Base-by-base conservation (phyloP, 805 yeast genomes). In the Saccharomycopsis guyanensis region DNA sequence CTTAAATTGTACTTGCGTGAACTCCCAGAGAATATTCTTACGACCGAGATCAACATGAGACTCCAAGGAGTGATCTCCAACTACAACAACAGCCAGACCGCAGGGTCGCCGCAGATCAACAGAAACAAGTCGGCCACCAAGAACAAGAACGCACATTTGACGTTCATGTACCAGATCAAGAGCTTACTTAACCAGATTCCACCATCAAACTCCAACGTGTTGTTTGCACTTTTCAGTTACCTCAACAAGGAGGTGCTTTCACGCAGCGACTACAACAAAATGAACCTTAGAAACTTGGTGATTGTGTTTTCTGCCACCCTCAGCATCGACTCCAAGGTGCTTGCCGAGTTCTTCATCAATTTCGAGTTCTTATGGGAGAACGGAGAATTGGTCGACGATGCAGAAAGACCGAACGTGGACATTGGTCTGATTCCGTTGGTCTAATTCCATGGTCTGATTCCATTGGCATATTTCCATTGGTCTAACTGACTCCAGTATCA, bases 231-330 rank as follows among this genome's bases (percentile, higher is more conserved):
- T n/a, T 78, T 86, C 59, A 76, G 73, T 47, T 78, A 85, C 53
- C 66, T 91, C 60, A 66, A 73, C 22, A 29, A 33, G 13, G 73
- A 77, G 48, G 85, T 89, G 38, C 71, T 81, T 40, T 69, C 74
- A 37, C 73, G 80, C 55, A 72, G 70, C 50, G 73, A 74, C 12
- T 63, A 67, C 49, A 91, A 89, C 65, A 80, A 87, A 62, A 91
- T 91, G 98, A 83, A 82, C 49, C 65, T 84, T 49, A 71, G 84
- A 54, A 91, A 93, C 57, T 66, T 79, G 45, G 79, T 87, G 56
- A 85, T 85, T 59, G 93, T 85, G 3, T 84, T 85, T 58, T 83
- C 86, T 3, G 93, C 94, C 2, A 85, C 95, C 0, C 67, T 85
- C 54, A 80, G 80, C 52, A 67, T 86, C 40, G 76, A 89, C 0